Evolutionary conservation across 305 asterid species (phyloP).

Genomic region (Fraxinus velutina): DNA sequence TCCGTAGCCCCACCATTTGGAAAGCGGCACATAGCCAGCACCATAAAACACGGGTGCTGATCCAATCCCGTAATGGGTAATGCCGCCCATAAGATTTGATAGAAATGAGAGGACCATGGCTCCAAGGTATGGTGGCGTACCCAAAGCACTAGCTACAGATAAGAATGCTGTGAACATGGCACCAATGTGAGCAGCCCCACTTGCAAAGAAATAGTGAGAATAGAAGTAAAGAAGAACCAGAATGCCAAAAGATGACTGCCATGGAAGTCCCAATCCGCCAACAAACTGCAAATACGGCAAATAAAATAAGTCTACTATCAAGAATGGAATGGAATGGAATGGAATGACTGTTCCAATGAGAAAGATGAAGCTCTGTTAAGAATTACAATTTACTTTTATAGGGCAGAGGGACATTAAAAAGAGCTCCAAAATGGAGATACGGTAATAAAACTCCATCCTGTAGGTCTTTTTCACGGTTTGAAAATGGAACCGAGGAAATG

Average conservation of each 20-base stretch:
- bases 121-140: constrained; percentile 79
- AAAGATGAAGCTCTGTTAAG: neutral
- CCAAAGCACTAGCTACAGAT: constrained; percentile 87
- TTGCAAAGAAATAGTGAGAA: constrained; percentile 95
- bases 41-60: constrained; percentile 97
- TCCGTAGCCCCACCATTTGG: constrained; percentile 98
- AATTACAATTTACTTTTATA: neutral
- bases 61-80: constrained; percentile 95
- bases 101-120: constrained; percentile 80
- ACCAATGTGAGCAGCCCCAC: constrained; percentile 98
- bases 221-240: constrained; percentile 93
- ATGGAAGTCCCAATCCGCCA: constrained; percentile 90
- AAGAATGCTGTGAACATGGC: constrained; percentile 98
- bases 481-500: neutral
- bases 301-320: neutral
- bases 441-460: neutral
- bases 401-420: neutral
- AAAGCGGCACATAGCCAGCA: constrained; percentile 90
- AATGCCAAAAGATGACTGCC: constrained; percentile 94
- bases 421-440: neutral
- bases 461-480: neutral
- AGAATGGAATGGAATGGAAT: neutral
- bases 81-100: constrained; percentile 94
- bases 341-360: neutral
- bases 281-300: constrained; percentile 59